These are phyloP conservation scores for Talaromyces sp. DNA, from an alignment of 2,329 filamentous ascomycete genomes.

Conservation along the genomic window DNA sequence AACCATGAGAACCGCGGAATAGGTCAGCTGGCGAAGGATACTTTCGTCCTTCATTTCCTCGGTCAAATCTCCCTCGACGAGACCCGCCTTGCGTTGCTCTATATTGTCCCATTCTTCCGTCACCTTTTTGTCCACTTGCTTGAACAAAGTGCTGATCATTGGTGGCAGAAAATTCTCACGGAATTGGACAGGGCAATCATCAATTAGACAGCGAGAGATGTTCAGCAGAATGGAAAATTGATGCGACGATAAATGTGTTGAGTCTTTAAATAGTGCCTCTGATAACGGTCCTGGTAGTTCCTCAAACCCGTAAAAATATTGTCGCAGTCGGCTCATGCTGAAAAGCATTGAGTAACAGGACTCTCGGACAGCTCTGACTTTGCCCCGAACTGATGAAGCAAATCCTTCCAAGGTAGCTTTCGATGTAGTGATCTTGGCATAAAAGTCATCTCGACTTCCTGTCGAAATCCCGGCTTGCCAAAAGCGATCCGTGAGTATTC, in stretches of 20 bases:
- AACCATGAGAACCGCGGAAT: slow-evolving; percentile 86
- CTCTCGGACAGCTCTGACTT: slow-evolving; percentile 83
- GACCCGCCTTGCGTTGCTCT: slow-evolving; percentile 51
- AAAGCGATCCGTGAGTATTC: slow-evolving; percentile 88
- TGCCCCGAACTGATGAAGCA: slow-evolving; percentile 84
- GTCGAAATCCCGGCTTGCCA: slow-evolving; percentile 98
- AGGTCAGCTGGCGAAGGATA: slow-evolving; percentile 85
- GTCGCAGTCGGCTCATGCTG: slow-evolving; percentile 81
- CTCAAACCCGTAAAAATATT: slow-evolving; percentile 83
- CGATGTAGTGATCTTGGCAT: slow-evolving; percentile 81
- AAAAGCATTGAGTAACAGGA: slow-evolving; percentile 92
- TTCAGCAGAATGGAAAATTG: slow-evolving; percentile 92
- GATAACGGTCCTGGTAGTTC: slow-evolving; percentile 80
- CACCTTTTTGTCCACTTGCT: slow-evolving; percentile 82
- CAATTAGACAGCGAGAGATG: slow-evolving; percentile 79
- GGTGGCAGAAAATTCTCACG: slow-evolving; percentile 78
- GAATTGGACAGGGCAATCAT: slow-evolving; percentile 78
- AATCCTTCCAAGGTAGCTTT: slow-evolving; percentile 88
- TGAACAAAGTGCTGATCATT: slow-evolving; percentile 74
- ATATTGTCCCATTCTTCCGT: slow-evolving; percentile 80
- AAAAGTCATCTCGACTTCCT: slow-evolving; percentile 95
- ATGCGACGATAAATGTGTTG: slow-evolving; percentile 78
- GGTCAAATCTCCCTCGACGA: slow-evolving; percentile 71
- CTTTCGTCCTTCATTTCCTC: slow-evolving; percentile 99
- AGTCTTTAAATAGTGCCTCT: slow-evolving; percentile 76